Conservation (phyloP, 306 rosid genomes). For the Dryas octopetala region DNA sequence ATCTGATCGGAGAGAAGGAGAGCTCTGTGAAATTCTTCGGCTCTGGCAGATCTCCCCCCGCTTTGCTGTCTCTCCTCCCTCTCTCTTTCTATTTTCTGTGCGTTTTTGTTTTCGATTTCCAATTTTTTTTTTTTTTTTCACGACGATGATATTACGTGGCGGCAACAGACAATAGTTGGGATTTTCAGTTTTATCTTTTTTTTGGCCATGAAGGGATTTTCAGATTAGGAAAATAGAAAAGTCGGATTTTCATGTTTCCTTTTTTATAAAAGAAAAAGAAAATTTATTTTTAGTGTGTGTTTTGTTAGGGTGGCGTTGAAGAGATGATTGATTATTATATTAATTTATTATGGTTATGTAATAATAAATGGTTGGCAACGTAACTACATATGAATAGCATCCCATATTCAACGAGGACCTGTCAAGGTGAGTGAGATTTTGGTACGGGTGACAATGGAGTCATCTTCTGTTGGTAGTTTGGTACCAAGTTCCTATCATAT, state of each 20-base stretch:
- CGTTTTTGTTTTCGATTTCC: slow-evolving; percentile 12
- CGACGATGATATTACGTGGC: slow-evolving; percentile 5
- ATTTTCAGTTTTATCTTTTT: neutral
- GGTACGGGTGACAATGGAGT: no score
- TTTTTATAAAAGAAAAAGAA: no score
- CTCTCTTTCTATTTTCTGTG: slow-evolving; percentile 3
- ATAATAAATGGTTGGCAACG: no score
- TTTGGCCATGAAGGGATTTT: neutral
- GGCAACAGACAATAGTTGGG: neutral
- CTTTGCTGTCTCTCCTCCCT: slow-evolving; percentile 2
- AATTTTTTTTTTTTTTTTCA: neutral
- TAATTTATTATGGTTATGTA: no score
- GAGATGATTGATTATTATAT: neutral
- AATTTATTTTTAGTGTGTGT: neutral
- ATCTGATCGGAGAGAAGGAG: slow-evolving; percentile 61
- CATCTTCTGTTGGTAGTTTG: no score
- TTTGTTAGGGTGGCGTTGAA: neutral
- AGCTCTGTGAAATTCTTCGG: slow-evolving; percentile 21
- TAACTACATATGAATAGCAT: no score
- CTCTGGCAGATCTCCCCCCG: slow-evolving; percentile 35
- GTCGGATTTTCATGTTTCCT: no score
- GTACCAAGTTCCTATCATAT: no score
- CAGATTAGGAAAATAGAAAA: no score
- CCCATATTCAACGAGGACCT: no score
- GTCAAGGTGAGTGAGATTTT: no score